phyloP scores from a whole-genome alignment of 176 grass and related monocot genomes.

The Triticum turgidum region DNA sequence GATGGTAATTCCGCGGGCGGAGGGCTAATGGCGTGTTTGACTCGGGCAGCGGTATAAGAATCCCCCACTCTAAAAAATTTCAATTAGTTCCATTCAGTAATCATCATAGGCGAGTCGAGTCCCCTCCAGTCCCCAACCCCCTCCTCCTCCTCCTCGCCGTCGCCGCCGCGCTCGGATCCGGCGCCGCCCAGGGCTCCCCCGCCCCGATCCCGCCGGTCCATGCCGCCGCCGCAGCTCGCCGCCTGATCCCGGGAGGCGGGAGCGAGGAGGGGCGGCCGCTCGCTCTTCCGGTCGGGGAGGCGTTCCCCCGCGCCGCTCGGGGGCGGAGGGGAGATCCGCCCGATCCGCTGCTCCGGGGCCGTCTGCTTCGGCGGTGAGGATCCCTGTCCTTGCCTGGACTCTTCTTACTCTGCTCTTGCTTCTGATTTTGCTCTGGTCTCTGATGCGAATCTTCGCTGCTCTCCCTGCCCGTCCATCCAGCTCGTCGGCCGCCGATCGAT shows the following conservation, averaged over 20 bases:
- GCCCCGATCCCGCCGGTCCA: not conserved
- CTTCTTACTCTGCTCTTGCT: not conserved
- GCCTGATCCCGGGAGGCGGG: not conserved
- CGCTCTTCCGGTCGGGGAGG: not conserved
- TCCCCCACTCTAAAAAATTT: conserved; percentile 27
- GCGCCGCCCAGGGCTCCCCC: conserved; percentile 1
- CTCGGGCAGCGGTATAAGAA: conserved; percentile 30
- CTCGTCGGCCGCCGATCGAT: not conserved
- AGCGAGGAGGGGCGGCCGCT: too few species aligned
- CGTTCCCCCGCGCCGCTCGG: not conserved
- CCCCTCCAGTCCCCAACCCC: not conserved
- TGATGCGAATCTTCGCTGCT: not conserved
- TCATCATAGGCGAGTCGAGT: not conserved
- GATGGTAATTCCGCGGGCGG: not conserved
- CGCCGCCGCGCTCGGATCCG: not conserved
- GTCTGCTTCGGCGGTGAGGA: not conserved
- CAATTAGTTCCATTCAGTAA: conserved; percentile 22
- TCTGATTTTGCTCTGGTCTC: not conserved
- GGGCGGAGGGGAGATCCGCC: conserved; percentile 1
- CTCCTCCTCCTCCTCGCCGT: not conserved
- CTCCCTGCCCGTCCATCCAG: not conserved
- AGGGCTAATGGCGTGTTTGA: conserved; percentile 37
- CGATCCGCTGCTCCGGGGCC: not conserved
- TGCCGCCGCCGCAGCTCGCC: not conserved
- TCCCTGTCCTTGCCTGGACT: not conserved